These are phyloP conservation scores for Rhizoclosmatium globosum DNA, from an alignment of 192 early-diverging fungal genomes.

Conservation along the genomic window DNA sequence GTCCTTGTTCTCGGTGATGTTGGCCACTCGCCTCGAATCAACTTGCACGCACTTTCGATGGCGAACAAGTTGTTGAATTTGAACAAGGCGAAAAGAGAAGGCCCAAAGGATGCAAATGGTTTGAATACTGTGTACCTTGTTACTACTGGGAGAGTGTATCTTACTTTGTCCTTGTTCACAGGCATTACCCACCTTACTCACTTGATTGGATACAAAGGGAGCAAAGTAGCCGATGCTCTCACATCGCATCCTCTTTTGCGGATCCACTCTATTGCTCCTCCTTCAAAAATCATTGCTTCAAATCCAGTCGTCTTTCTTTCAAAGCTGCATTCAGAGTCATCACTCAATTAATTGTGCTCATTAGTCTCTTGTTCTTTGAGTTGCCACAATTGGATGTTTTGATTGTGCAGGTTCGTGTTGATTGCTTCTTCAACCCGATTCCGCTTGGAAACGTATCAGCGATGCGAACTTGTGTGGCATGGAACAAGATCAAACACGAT, in stretches of 20 bases:
- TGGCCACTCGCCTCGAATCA: constrained; percentile 80
- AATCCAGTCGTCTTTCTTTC: constrained; percentile 69
- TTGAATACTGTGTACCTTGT: too few relatives aligned
- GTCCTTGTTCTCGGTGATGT: constrained; percentile 35
- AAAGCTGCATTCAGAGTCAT: constrained; percentile 75
- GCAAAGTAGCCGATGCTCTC: constrained; percentile 13
- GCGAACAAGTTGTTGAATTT: constrained; percentile 30
- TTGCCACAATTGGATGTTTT: constrained; percentile 72
- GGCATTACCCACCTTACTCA: constrained; percentile 74
- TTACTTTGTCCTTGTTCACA: background rate
- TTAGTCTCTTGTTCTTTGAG: constrained; percentile 65
- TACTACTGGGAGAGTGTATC: too few relatives aligned
- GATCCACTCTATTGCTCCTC: constrained; percentile 35
- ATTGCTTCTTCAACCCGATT: too few relatives aligned
- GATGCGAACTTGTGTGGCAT: too few relatives aligned
- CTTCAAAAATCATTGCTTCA: constrained; percentile 58
- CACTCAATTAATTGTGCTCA: constrained; percentile 64
- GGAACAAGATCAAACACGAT: too few relatives aligned
- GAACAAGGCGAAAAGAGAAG: background rate
- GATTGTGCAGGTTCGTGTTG: constrained; percentile 87
- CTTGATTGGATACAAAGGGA: constrained; percentile 83
- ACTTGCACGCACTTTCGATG: constrained; percentile 86
- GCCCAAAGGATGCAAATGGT: background rate
- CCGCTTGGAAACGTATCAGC: too few relatives aligned
- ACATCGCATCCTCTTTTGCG: constrained; percentile 20